Evolutionary conservation across 2,329 filamentous ascomycete species (phyloP), one percentile per base, ranked within the genome.

Genomic region (Botrytis aclada): DNA sequence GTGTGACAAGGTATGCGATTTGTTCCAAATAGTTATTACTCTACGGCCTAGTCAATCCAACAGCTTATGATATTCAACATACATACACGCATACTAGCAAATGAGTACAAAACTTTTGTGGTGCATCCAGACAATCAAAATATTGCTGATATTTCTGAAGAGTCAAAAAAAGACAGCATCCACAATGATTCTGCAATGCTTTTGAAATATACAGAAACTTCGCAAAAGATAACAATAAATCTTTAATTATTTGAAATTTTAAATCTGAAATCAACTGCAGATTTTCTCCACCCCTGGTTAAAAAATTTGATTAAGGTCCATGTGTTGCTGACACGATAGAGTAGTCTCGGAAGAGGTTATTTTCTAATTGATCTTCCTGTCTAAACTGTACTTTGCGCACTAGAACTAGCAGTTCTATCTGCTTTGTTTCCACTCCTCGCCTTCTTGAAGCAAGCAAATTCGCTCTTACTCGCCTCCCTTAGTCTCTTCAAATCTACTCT

Each of bases 371-470:
- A 32, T 41, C 29, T 39, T 51, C 25, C 29, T 69, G 37, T 22
- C 54, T 67, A 69, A 69, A 25, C 16, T 8, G 32, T 51, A 37
- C 51, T 45, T 60, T 72, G 34, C 1, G 63, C 47, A n/a, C 51
- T 69, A 32, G 29, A 69, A 34, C 70, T 72, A 34, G 14, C 20
- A 25, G 51, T 72, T 56, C 61, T 70, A 7, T 73, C 66, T 39
- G 51, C 61, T n/a, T 75, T 73, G 64, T 62, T 70, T 29, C 71
- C 72, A 45, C 75, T 76, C 73, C 79, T 78, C 37, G 69, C 65
- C 82, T 91, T 92, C 81, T 88, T 90, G 81, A 95, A 95, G 81
- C 93, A 95, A n/a, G 90, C 89, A 84, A 97, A 97, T 82, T 97
- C 93, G 76, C 90, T 93, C 83, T 92, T 92, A 77, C 92, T 95